These are phyloP conservation scores for Candida ascalaphidarum DNA, from an alignment of 805 yeast species.

Conservation along the genomic window DNA sequence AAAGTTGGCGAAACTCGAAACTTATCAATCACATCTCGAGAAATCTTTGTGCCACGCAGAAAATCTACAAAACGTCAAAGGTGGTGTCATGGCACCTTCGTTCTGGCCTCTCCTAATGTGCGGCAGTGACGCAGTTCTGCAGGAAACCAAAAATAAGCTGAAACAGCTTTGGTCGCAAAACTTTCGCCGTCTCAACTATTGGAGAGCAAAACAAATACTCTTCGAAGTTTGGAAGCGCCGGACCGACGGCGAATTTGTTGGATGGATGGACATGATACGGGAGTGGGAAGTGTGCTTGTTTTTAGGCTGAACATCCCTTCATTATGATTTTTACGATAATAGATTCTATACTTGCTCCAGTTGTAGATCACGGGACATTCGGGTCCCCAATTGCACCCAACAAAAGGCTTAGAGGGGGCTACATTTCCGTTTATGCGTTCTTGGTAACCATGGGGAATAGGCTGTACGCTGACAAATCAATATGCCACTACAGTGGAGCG, in stretches of 20 bases:
- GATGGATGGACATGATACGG: slow-evolving; percentile 47
- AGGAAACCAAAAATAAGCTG: background rate
- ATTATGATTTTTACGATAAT: no score
- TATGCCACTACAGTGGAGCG: no score
- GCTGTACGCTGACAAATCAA: no score
- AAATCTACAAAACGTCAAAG: no score
- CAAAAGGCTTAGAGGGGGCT: no score
- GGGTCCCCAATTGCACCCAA: no score
- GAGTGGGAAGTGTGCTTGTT: slow-evolving; percentile 43
- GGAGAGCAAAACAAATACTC: slow-evolving; percentile 49
- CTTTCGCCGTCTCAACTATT: slow-evolving; percentile 23
- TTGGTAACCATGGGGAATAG: no score
- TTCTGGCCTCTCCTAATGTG: slow-evolving; percentile 43
- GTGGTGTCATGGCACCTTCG: slow-evolving; percentile 15
- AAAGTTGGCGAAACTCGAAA: slow-evolving; percentile 28
- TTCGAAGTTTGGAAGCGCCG: slow-evolving; percentile 43
- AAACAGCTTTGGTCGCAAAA: no score
- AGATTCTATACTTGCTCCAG: no score
- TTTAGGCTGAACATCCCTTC: slow-evolving; percentile 15
- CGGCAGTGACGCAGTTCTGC: slow-evolving; percentile 14
- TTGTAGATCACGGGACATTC: no score
- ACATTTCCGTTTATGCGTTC: no score
- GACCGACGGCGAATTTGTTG: slow-evolving; percentile 23
- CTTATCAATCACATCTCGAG: slow-evolving; percentile 29
- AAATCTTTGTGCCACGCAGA: no score